Conservation (phyloP, 176 grass and related monocot genomes). For the Miscanthus lutarioriparius region DNA sequence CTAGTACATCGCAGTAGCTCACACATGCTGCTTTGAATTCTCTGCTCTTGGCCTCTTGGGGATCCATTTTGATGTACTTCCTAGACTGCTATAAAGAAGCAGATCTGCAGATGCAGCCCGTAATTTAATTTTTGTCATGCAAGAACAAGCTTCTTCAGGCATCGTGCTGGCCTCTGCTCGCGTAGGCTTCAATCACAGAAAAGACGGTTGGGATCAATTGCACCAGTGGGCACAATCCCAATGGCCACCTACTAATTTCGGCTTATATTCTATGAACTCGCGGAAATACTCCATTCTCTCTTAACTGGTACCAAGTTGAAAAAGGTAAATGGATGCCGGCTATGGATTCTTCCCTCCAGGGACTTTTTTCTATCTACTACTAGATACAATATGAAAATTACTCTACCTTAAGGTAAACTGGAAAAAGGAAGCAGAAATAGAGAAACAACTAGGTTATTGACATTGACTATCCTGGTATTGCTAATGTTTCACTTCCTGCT, state of each 20-base stretch:
- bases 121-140: background rate
- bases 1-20: background rate
- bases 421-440: slow-evolving; percentile 27
- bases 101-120: too few relatives aligned
- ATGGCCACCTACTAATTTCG: background rate
- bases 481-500: slow-evolving; percentile 33
- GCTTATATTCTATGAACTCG: slow-evolving; percentile 22
- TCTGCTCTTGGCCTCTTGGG: too few relatives aligned
- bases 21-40: background rate
- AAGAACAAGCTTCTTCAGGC: background rate
- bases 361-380: background rate
- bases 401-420: slow-evolving; percentile 15
- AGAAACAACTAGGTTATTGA: slow-evolving; percentile 40
- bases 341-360: slow-evolving; percentile 27
- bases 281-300: slow-evolving; percentile 1
- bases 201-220: background rate
- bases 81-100: background rate
- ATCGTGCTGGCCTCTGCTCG: background rate
- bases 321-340: slow-evolving; percentile 1
- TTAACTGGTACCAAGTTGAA: slow-evolving; percentile 30
- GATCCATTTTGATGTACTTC: background rate
- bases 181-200: background rate
- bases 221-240: background rate
- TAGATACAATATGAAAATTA: slow-evolving; percentile 21
- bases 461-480: slow-evolving; percentile 25